Evolutionary conservation across 768 basidiomycete species (phyloP), one percentile per base, ranked within the genome.

Genomic region (Lactifluus pinguis): DNA sequence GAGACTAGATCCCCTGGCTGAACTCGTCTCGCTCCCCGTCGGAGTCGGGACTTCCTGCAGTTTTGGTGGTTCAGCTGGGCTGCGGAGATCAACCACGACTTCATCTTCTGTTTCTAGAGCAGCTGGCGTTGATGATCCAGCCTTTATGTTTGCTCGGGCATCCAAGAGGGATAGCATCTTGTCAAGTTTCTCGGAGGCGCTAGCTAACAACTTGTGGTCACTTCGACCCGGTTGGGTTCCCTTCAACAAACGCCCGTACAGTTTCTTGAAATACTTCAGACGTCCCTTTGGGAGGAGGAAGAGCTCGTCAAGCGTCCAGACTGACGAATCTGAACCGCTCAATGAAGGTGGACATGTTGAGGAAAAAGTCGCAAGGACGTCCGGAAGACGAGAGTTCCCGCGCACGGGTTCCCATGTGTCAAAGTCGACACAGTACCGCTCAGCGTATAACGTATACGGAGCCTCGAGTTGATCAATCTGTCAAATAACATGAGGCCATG

Each of bases 391-490:
- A 1, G 80, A 49, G 72, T 98, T 98, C 48, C 80, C 79, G 65
- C 80, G 81, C 54, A 98, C 86, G 14, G 88, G 86, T 9, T 83
- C 79, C 87, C 89, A 98, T 2, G 72, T 71, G 71, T 98, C 93
- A 69, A 95, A 98, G 2, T 89, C 92, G 59, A 75, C 71, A 57
- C 80, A 76, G 69, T 82, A 95, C 62, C 83, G 85, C 44, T 79
- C 76, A 66, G 83, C 83, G 73, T 95, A 99, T 45, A 78, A 80
- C 54, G 83, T 83, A 72, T 99, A 99, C 3, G 97, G 91, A 10
- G 77, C 79, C 57, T 90, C 87, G 36, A 99, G 76, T 69, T 99
- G 95, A 64, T 93, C 89, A 65, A 98, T 92, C 95, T 98, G 72
- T 38, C 44, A 9, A 34, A 45, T 54, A 41, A 60, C 56, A 62